Conservation (phyloP, 2,329 filamentous ascomycete genomes). For the Beauveria rudraprayagi region DNA sequence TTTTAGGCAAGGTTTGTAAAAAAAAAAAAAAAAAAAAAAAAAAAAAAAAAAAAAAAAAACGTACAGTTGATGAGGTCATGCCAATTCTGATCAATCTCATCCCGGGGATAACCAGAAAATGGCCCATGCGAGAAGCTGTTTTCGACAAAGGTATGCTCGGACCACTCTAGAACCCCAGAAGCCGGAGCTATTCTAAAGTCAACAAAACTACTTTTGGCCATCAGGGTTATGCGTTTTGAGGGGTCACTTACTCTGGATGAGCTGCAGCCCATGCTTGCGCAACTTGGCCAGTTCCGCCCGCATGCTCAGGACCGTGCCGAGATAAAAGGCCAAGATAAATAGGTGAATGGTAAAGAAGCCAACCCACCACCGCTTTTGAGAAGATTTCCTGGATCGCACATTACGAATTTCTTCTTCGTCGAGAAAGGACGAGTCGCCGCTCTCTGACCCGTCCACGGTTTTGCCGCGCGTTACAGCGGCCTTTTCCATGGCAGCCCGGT, state of each 20-base stretch:
- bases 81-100: constrained; percentile 10
- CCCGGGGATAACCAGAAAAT: constrained; percentile 5
- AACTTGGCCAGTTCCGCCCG: not conserved
- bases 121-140: constrained; percentile 7
- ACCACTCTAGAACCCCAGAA: constrained; percentile 1
- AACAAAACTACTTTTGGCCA: no score
- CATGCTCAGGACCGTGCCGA: not conserved
- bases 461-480: not conserved
- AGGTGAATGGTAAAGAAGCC: not conserved
- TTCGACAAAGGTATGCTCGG: constrained; percentile 2
- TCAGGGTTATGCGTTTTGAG: not conserved
- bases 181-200: not conserved
- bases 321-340: not conserved
- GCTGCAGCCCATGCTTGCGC: constrained; percentile 1
- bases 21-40: no score
- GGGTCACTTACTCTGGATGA: not conserved
- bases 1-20: no score
- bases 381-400: not conserved
- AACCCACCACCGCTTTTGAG: constrained; percentile 7
- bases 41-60: not conserved
- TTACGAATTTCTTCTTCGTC: constrained; percentile 7
- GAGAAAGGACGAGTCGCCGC: constrained; percentile 6
- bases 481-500: constrained; percentile 1
- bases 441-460: constrained; percentile 3
- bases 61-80: constrained; percentile 9